Conservation (phyloP, 23 red algal species). For the Gracilariopsis chorda region DNA sequence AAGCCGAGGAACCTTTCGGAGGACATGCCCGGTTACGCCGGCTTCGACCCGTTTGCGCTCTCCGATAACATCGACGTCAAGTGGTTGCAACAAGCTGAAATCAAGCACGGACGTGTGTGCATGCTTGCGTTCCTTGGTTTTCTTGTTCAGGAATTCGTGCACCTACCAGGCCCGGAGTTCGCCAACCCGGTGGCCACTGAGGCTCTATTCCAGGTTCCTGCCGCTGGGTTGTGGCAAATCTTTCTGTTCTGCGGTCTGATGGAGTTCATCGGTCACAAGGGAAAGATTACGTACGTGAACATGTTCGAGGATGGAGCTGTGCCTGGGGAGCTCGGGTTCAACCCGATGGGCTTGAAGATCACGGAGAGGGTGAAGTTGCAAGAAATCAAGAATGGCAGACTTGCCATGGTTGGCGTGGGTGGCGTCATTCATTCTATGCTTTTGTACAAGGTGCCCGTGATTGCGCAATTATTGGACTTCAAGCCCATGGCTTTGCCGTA, state of each 20-base stretch:
- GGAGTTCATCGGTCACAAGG: slow-evolving; percentile 82
- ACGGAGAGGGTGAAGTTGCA: slow-evolving; percentile 48
- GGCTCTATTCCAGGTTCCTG: slow-evolving; percentile 76
- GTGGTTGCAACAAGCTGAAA: slow-evolving; percentile 93
- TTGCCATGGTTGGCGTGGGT: slow-evolving; percentile 89
- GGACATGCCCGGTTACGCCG: slow-evolving; percentile 41
- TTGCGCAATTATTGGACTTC: slow-evolving; percentile 82
- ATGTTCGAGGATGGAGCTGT: slow-evolving; percentile 77
- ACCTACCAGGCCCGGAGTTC: slow-evolving; percentile 64
- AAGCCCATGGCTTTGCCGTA: slow-evolving; percentile 53
- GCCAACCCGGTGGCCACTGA: slow-evolving; percentile 76
- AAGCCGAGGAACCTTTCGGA: slow-evolving; percentile 46
- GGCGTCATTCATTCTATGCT: slow-evolving; percentile 86
- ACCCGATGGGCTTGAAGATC: slow-evolving; percentile 78
- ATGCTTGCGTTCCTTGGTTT: slow-evolving; percentile 94
- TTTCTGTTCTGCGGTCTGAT: slow-evolving; percentile 79
- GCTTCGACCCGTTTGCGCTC: slow-evolving; percentile 94
- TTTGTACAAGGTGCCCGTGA: slow-evolving; percentile 70
- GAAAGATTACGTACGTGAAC: slow-evolving; percentile 71
- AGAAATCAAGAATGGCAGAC: slow-evolving; percentile 95
- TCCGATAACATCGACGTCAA: slow-evolving; percentile 76
- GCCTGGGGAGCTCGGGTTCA: slow-evolving; percentile 90
- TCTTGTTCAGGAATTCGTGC: slow-evolving; percentile 73
- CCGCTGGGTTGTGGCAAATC: slow-evolving; percentile 89
- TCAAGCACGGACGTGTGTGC: slow-evolving; percentile 94